Evolutionary conservation across 306 rosid species (phyloP).

Genomic region (Geum urbanum): DNA sequence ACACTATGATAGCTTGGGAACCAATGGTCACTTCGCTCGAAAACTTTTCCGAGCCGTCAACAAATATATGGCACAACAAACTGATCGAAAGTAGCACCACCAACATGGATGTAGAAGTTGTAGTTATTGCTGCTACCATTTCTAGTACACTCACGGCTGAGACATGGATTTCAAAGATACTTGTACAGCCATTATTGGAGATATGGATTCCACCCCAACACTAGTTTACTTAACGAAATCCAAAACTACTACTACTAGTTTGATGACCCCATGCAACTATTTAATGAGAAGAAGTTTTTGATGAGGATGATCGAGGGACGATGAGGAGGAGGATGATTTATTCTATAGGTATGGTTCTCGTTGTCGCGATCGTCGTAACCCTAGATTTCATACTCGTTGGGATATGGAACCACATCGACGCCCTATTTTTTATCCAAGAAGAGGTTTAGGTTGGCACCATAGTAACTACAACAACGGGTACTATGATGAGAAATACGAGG

Average conservation of each 20-base stretch:
- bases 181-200: not conserved
- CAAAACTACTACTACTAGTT: not conserved
- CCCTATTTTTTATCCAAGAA: too few species aligned
- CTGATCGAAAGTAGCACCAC: not conserved
- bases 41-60: conserved; percentile 2
- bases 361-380: too few species aligned
- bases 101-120: too few species aligned
- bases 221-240: too few species aligned
- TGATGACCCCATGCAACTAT: not conserved
- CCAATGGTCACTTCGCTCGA: not conserved
- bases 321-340: not conserved
- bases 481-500: not conserved
- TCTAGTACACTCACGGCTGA: not conserved
- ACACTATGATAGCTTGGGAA: conserved; percentile 5
- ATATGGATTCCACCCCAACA: not conserved
- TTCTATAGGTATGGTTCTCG: too few species aligned
- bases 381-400: too few species aligned
- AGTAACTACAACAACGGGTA: too few species aligned
- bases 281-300: not conserved
- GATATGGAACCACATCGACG: too few species aligned
- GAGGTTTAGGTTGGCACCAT: too few species aligned
- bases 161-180: not conserved
- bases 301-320: not conserved
- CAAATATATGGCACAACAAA: not conserved
- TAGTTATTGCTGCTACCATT: not conserved